Percentiles rank a stretch among this genome's conserved stretches.
Evolutionary conservation across 345 rosid genomes (phyloP).

Genomic region (Lepidium aucheri): DNA sequence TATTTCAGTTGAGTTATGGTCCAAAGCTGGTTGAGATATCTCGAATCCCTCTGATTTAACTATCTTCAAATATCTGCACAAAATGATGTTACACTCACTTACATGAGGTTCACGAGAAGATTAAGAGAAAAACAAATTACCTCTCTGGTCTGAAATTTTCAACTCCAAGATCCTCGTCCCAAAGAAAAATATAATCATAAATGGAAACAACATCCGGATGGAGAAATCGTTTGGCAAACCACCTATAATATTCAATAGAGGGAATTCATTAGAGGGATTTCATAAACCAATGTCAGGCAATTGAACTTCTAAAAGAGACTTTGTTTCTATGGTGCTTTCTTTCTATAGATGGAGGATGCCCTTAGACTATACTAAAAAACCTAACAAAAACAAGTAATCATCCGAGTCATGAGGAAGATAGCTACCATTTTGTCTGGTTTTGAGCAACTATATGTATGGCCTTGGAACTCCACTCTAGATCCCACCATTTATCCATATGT

Average conservation of each 20-base stretch:
- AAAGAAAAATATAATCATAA: slow-evolving; percentile 89
- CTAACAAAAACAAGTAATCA: not conserved
- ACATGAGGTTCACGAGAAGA: not conserved
- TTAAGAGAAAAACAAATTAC: slow-evolving; percentile 18
- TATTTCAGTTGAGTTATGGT: slow-evolving; percentile 77
- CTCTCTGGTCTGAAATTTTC: slow-evolving; percentile 67
- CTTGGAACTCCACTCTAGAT: slow-evolving; percentile 68
- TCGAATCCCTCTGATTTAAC: slow-evolving; percentile 76
- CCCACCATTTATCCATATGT: slow-evolving; percentile 69
- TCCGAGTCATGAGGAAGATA: not conserved
- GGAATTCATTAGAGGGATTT: not conserved
- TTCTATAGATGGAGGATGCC: not conserved
- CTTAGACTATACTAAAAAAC: not conserved
- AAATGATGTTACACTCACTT: not conserved
- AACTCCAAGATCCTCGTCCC: slow-evolving; percentile 99
- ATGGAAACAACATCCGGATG: slow-evolving; percentile 83
- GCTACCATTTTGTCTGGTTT: slow-evolving; percentile 95
- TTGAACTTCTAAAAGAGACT: not conserved
- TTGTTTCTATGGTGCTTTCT: not conserved
- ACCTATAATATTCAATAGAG: slow-evolving; percentile 39
- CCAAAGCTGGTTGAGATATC: slow-evolving; percentile 97
- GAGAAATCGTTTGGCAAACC: slow-evolving; percentile 98
- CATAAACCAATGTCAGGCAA: not conserved
- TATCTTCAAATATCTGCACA: slow-evolving; percentile 62
- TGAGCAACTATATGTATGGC: slow-evolving; percentile 85